Evolutionary conservation across 2,329 filamentous ascomycete genomes (phyloP).

Genomic region (Pseudogymnoascus destructans): DNA sequence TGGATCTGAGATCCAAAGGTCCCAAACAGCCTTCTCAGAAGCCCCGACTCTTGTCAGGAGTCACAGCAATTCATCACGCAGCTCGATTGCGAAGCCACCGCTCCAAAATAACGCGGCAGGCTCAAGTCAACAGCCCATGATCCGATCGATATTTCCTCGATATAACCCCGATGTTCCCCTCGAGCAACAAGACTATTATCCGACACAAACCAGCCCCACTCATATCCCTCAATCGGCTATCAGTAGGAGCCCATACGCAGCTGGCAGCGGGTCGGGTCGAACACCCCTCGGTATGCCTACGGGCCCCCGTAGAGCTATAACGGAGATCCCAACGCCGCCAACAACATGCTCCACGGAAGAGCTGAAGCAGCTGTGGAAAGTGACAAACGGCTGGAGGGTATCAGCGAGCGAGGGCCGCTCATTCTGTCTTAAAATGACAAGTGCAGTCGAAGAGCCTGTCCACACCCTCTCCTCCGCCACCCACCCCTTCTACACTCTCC

Average conservation of each 20-base stretch:
- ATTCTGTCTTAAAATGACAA: conserved; percentile 44
- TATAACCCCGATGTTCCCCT: conserved; percentile 58
- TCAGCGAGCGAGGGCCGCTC: conserved; percentile 43
- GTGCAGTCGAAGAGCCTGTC: conserved; percentile 47
- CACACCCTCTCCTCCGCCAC: conserved; percentile 50
- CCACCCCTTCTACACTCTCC: conserved; percentile 56
- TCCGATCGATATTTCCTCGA: conserved; percentile 63
- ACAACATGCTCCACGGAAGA: conserved; percentile 35
- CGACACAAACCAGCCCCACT: conserved; percentile 50
- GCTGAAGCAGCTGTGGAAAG: conserved; percentile 54
- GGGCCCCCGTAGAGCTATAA: not conserved
- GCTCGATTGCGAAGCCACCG: conserved; percentile 45
- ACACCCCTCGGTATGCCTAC: conserved; percentile 18
- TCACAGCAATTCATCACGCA: conserved; percentile 38
- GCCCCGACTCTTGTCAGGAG: conserved; percentile 37
- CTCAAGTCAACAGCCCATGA: conserved; percentile 28
- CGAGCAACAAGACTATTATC: conserved; percentile 56
- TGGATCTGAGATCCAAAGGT: conserved; percentile 26
- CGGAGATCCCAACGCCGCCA: not conserved
- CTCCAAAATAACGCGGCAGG: conserved; percentile 20
- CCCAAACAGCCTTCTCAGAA: conserved; percentile 39
- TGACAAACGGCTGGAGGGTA: conserved; percentile 56
- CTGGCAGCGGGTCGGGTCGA: conserved; percentile 19
- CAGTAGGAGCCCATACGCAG: conserved; percentile 49
- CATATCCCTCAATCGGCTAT: conserved; percentile 51